Evolutionary conservation across 805 yeast species (phyloP).

Genomic region (Candida rishiriensis): DNA sequence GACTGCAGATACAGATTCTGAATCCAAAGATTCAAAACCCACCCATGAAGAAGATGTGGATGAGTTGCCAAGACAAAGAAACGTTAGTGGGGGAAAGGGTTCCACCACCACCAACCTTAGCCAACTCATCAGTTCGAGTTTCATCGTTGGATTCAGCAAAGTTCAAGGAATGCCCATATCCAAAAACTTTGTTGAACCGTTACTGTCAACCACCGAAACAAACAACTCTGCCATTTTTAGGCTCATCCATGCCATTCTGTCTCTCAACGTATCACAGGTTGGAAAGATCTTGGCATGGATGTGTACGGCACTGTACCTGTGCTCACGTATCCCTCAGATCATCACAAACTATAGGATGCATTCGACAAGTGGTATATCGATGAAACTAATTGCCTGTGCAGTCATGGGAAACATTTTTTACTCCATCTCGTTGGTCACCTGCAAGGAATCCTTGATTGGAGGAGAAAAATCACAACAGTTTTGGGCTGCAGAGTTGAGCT

Average conservation of each 20-base stretch:
- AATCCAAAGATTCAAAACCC: neutral
- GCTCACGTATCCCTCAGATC: slow-evolving; percentile 50
- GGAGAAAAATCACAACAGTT: slow-evolving; percentile 32
- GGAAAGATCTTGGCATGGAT: slow-evolving; percentile 44
- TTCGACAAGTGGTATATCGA: slow-evolving; percentile 49
- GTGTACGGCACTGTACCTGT: slow-evolving; percentile 44
- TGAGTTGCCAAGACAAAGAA: neutral
- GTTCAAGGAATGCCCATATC: slow-evolving; percentile 21
- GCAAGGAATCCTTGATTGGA: slow-evolving; percentile 36
- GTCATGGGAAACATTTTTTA: slow-evolving; percentile 46
- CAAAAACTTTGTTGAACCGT: neutral
- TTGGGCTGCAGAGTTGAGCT: slow-evolving; percentile 36
- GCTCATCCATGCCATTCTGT: slow-evolving; percentile 12
- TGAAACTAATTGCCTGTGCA: slow-evolving; percentile 45
- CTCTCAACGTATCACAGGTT: slow-evolving; percentile 13
- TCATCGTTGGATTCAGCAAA: slow-evolving; percentile 27
- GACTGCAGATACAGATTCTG: neutral
- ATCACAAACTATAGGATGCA: slow-evolving; percentile 40
- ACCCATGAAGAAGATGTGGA: neutral
- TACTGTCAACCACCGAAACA: slow-evolving; percentile 4
- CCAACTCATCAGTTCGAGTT: slow-evolving; percentile 24
- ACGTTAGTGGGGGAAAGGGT: slow-evolving; percentile 2
- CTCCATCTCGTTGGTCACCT: slow-evolving; percentile 43
- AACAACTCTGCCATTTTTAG: slow-evolving; percentile 22
- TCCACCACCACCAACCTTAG: slow-evolving; percentile 14